These are phyloP conservation scores for Xylariales sp. DNA, from an alignment of 2,329 filamentous ascomycete species.

Conservation along the genomic window DNA sequence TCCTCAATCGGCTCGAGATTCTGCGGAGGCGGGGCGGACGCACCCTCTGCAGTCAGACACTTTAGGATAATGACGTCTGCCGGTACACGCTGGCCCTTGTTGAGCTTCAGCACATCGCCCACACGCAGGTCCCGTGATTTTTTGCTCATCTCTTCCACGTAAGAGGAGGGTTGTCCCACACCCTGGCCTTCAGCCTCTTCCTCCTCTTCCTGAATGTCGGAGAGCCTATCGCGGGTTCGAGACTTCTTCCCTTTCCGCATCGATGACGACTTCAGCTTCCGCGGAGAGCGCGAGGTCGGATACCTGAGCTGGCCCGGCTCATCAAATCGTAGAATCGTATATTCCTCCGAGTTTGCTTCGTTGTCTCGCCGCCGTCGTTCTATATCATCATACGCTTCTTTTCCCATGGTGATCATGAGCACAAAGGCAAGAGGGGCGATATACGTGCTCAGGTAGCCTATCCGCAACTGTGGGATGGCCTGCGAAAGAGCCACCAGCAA, in stretches of 20 bases:
- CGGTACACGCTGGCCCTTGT: constrained; percentile 88
- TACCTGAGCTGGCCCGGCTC: constrained; percentile 38
- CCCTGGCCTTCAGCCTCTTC: constrained; percentile 44
- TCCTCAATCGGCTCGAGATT: constrained; percentile 24
- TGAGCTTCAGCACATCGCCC: constrained; percentile 89
- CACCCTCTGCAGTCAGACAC: constrained; percentile 61
- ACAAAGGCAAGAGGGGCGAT: constrained; percentile 91
- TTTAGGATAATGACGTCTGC: constrained; percentile 93
- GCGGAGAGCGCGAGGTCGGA: constrained; percentile 30
- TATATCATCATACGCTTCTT: constrained; percentile 94
- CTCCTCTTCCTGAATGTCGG: constrained; percentile 68
- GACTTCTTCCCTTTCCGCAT: constrained; percentile 32
- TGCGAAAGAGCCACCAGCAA: constrained; percentile 92
- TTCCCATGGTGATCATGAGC: constrained; percentile 84
- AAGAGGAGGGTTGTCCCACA: constrained; percentile 37
- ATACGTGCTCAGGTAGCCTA: constrained; percentile 93
- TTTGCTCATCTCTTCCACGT: constrained; percentile 64
- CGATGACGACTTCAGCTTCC: constrained; percentile 42
- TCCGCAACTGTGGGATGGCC: constrained; percentile 80
- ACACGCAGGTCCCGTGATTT: constrained; percentile 88
- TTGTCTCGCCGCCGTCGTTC: constrained; percentile 79
- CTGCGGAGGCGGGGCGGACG: constrained; percentile 23
- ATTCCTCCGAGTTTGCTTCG: constrained; percentile 91
- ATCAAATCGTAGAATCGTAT: constrained; percentile 71
- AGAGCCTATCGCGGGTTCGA: constrained; percentile 39